Conservation (phyloP, 2,329 filamentous ascomycete genomes). For the Colletotrichum truncatum region DNA sequence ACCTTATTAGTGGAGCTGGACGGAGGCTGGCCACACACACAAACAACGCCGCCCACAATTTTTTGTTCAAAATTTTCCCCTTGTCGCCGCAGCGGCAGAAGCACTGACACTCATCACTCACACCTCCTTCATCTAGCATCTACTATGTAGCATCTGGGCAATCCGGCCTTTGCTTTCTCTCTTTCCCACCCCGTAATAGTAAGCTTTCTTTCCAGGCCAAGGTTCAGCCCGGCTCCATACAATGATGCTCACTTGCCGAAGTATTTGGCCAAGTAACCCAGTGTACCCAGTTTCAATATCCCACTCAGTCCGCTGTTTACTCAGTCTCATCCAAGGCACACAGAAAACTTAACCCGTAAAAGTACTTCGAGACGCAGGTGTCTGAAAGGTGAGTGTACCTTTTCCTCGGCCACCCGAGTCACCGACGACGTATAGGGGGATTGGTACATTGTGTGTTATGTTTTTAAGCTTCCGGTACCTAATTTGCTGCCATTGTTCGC, state of each 20-base stretch:
- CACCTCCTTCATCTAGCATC: background rate
- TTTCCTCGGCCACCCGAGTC: no score
- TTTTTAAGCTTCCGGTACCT: slow-evolving; percentile 1
- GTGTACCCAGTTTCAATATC: slow-evolving; percentile 25
- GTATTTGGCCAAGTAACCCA: background rate
- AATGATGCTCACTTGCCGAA: slow-evolving; percentile 9
- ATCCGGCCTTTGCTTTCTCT: background rate
- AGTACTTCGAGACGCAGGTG: no score
- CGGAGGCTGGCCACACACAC: slow-evolving; percentile 18
- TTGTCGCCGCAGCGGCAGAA: background rate
- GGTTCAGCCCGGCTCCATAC: slow-evolving; percentile 15
- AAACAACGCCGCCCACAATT: slow-evolving; percentile 20
- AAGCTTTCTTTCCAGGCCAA: slow-evolving; percentile 14
- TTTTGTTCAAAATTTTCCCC: slow-evolving; percentile 22
- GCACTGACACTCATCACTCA: background rate
- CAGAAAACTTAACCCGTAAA: background rate
- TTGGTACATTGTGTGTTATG: no score
- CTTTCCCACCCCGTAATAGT: background rate
- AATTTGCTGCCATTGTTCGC: slow-evolving; percentile 1
- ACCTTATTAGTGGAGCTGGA: slow-evolving; percentile 13
- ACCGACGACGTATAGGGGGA: no score
- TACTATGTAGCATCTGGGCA: background rate
- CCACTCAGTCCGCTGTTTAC: background rate
- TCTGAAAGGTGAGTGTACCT: no score
- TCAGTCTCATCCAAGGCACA: background rate